Base-by-base conservation (phyloP, 23 red algal genomes). In the Chondrus crispus region DNA sequence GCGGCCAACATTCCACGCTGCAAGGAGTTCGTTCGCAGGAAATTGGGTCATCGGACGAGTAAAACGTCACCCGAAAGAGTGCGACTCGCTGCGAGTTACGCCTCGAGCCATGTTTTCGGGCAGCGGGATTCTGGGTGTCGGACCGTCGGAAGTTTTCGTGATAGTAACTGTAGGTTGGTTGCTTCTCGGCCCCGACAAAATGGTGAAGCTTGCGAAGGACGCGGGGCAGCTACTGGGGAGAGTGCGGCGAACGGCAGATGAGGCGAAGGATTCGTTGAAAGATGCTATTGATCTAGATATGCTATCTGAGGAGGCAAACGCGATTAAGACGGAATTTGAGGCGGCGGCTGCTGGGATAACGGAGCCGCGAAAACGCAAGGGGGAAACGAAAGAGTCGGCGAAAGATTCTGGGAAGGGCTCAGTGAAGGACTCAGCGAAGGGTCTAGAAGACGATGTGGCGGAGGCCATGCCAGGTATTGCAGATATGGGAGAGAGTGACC, bases 111-210 rank as follows among this genome's bases (percentile, higher is more conserved):
- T 85, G 81, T 62, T 85, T 69, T 41, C 37, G 5, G 91, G 95
- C 13, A 91, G 95, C 22, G 95, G 95, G 24, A 83, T 98, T 51
- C 76, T 98, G 13, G 95, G 95, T 54, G 95, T 98, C 28, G 95
- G 95, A 2, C 58, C 91, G 18, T 75, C 95, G 2, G 95, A 98
- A 76, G 50, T 98, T 33, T 45, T 95, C 22, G 87, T 94, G 4
- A 92, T 98, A 57, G 62, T 85, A 66, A 80, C 57, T 16, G 95
- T 98, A 4, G 95, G 91, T n/a, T 98, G 95, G 95, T n/a, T 98
- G 37, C 62, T 98, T 16, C 83, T 98, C 4, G 95, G 95, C 19
- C 95, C 95, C 14, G 74, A 94, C 66, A 87, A 91, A 46, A 58
- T 98, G 2, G 88, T 81, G 54, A 30, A 57, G 2, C 81, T 98